Conservation (phyloP, 2,329 filamentous ascomycete species). For the Cercospora janseana region DNA sequence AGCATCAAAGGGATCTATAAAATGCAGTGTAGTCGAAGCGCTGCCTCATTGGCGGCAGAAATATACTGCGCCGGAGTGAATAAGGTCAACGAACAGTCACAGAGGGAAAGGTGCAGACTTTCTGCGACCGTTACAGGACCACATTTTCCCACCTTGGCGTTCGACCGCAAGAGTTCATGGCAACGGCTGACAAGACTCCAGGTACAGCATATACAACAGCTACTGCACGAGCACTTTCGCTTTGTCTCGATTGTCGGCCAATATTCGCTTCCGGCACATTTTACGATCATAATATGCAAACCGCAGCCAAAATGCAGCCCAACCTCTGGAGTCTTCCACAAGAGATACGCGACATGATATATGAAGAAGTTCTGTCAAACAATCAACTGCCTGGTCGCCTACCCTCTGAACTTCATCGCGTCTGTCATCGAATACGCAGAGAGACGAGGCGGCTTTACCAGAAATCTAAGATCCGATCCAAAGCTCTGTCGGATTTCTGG, state of each 20-base stretch:
- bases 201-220: background rate
- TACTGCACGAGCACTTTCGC: background rate
- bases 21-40: background rate
- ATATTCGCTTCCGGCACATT: background rate
- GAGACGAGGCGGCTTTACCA: background rate
- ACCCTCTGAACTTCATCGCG: background rate
- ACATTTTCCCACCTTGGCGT: no score
- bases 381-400: background rate
- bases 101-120: background rate
- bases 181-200: background rate
- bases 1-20: no score
- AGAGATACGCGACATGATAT: slow-evolving; percentile 1
- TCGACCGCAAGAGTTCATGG: slow-evolving; percentile 1
- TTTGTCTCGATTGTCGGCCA: background rate
- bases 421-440: background rate
- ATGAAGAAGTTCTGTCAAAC: background rate
- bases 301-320: background rate
- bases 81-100: background rate
- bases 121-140: background rate
- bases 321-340: background rate
- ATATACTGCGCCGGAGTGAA: no score
- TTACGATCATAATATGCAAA: background rate
- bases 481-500: background rate
- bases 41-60: background rate
- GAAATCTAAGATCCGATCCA: background rate